These are phyloP conservation scores for Colletotrichum destructivum DNA, from an alignment of 2,329 filamentous ascomycete species.

Conservation along the genomic window DNA sequence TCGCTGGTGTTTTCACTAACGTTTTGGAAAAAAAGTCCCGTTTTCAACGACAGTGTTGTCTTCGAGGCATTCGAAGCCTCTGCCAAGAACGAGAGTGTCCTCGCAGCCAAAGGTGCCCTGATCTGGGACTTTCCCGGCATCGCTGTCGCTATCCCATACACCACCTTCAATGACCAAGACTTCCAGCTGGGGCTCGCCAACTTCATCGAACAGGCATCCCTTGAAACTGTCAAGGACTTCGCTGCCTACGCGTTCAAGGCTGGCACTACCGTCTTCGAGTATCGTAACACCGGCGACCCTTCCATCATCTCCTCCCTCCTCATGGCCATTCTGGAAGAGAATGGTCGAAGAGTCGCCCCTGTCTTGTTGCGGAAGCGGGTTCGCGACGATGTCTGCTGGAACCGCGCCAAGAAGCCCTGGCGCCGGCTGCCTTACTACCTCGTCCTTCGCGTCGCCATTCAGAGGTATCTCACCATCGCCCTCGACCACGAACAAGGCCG, in stretches of 20 bases:
- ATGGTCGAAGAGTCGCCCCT: conserved; percentile 59
- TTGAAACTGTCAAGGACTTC: conserved; percentile 68
- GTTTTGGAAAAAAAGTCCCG: conserved; percentile 37
- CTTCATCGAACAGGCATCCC: conserved; percentile 71
- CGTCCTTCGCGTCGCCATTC: conserved; percentile 70
- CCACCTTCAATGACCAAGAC: conserved; percentile 45
- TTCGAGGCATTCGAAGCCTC: conserved; percentile 75
- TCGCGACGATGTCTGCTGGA: conserved; percentile 73
- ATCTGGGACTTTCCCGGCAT: conserved; percentile 73
- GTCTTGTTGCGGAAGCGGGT: conserved; percentile 69
- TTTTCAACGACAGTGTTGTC: conserved; percentile 48
- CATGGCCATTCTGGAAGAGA: conserved; percentile 71
- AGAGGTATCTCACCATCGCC: conserved; percentile 63
- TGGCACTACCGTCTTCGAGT: conserved; percentile 63
- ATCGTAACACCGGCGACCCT: conserved; percentile 71
- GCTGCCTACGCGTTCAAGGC: conserved; percentile 68
- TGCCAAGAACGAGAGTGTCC: conserved; percentile 64
- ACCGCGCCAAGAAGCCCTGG: conserved; percentile 68
- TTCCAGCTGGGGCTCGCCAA: conserved; percentile 55
- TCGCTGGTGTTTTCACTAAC: conserved; percentile 5
- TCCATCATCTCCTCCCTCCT: conserved; percentile 72
- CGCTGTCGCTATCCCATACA: conserved; percentile 62
- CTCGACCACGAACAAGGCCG: conserved; percentile 60
- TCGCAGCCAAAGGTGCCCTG: conserved; percentile 66
- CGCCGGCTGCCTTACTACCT: conserved; percentile 75